A percentile compares a stretch with the other conserved stretches of the same genome.
phyloP scores from a whole-genome alignment of 2,329 filamentous ascomycete genomes.

The Huntiella moniliformis region DNA sequence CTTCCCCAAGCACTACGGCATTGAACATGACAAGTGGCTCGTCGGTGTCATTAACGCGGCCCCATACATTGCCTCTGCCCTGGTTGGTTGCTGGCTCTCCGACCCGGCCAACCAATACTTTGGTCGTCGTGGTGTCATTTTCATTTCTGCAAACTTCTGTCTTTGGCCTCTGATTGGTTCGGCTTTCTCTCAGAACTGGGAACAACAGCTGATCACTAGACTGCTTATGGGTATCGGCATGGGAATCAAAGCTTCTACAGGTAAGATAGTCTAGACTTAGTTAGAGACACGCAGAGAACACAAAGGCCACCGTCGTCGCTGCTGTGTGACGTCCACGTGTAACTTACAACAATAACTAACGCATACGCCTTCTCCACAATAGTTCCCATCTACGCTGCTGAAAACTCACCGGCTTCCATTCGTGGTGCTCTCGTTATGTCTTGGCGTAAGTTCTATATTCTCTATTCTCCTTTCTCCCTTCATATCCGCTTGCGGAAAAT shows the following conservation, averaged over 20 bases:
- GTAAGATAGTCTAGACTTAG: neutral
- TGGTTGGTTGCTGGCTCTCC: slow-evolving; percentile 37
- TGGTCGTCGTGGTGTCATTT: slow-evolving; percentile 45
- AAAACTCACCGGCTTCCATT: slow-evolving; percentile 32
- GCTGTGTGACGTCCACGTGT: no score
- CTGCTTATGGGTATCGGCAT: slow-evolving; percentile 40
- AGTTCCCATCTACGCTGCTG: slow-evolving; percentile 34
- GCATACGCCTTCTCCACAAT: no score
- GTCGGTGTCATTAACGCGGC: slow-evolving; percentile 21
- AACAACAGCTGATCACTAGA: slow-evolving; percentile 29
- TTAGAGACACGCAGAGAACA: no score
- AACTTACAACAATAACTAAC: no score
- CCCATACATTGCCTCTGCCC: slow-evolving; percentile 23
- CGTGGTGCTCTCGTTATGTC: slow-evolving; percentile 35
- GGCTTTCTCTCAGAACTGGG: slow-evolving; percentile 39
- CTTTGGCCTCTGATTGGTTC: slow-evolving; percentile 41
- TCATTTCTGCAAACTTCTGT: slow-evolving; percentile 42
- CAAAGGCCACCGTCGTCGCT: no score
- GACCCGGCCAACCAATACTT: slow-evolving; percentile 41
- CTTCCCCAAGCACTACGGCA: slow-evolving; percentile 29
- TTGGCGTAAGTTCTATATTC: slow-evolving; percentile 22
- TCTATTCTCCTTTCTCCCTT: neutral
- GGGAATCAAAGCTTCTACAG: slow-evolving; percentile 30
- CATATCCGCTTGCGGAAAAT: neutral
- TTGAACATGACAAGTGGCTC: slow-evolving; percentile 24